These are phyloP conservation scores for Aspergillus sp. DNA, from an alignment of 2,329 filamentous ascomycete genomes.

Conservation along the genomic window DNA sequence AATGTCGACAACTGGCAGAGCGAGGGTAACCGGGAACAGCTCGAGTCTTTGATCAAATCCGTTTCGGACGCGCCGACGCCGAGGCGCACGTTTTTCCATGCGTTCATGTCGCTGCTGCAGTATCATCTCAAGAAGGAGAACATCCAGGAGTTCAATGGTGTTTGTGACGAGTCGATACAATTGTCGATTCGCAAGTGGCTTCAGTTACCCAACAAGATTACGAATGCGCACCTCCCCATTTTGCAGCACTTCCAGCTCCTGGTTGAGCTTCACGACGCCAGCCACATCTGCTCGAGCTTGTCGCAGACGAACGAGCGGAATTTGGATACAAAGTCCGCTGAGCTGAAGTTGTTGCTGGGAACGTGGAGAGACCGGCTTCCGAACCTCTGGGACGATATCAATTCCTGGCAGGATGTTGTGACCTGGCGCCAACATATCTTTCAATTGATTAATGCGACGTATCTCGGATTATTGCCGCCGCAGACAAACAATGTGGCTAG, in stretches of 20 bases:
- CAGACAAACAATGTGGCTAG: constrained; percentile 75
- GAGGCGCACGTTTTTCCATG: constrained; percentile 90
- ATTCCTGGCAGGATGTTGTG: constrained; percentile 98
- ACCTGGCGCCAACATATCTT: constrained; percentile 99
- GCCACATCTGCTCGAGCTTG: constrained; percentile 88
- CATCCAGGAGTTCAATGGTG: constrained; percentile 70
- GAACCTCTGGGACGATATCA: constrained; percentile 99
- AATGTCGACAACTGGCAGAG: constrained; percentile 92
- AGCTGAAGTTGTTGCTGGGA: constrained; percentile 85
- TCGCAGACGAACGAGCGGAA: constrained; percentile 75
- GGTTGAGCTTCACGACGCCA: constrained; percentile 94
- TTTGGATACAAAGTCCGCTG: constrained; percentile 86
- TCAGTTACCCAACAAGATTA: constrained; percentile 87
- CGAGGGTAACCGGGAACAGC: constrained; percentile 73
- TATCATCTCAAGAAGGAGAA: constrained; percentile 82
- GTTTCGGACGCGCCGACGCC: constrained; percentile 96
- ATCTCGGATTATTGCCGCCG: constrained; percentile 72
- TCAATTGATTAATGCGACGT: constrained; percentile 89
- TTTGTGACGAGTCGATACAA: constrained; percentile 96
- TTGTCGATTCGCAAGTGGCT: constrained; percentile 98
- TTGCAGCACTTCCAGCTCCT: constrained; percentile 97
- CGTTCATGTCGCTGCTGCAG: constrained; percentile 94
- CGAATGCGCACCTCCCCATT: constrained; percentile 88
- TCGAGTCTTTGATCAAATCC: constrained; percentile 90
- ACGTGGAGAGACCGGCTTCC: constrained; percentile 93